Base-by-base conservation (phyloP, 345 rosid genomes). In the Gossypium rotundifolium region DNA sequence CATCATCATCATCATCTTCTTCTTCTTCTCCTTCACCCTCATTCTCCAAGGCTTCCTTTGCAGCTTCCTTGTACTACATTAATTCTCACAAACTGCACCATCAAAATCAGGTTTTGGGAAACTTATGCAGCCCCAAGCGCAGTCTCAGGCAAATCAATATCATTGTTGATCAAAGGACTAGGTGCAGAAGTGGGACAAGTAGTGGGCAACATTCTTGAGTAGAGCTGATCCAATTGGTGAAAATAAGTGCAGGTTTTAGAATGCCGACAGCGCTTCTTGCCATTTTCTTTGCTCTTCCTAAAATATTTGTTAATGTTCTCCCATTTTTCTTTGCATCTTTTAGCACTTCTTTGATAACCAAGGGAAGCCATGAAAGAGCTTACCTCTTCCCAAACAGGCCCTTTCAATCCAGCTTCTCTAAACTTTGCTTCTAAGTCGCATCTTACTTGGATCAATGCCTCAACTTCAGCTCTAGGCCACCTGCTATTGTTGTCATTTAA, bases 251-350 rank as follows among this genome's bases (percentile, higher is more conserved):
- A 83, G 14, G 87, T 80, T 62, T 81, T 86, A 18, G 83, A 83
- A 48, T 65, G 80, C 57, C 3, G 69, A 55, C 74, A 65, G 14
- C 80, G 72, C 74, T 72, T 83, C 61, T 74, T 83, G 8, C 76
- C 61, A 42, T 79, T 76, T 25, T 79, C 85, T 67, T 76, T 85
- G 52, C 83, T 73, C 74, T 81, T 85, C 74, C 73, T 81, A 38
- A 81, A 85, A 52, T 85, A 85, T 66, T 83, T 85, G 79, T 83
- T 85, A 48, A 83, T 83, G 68, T 85, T 85, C 75, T 85, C 88
- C 88, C 88, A 85, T 61, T 85, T 85, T 63, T 85, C 84, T 79
- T 85, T 85, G 76, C 86, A 83, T 55, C 84, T 79, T 76, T 76
- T 85, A 22, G 86, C 88, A 72, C 83, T 79, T 76, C 85, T 83